Base-by-base conservation (phyloP, 306 rosid species). In the Chamaecrista fasciculata region DNA sequence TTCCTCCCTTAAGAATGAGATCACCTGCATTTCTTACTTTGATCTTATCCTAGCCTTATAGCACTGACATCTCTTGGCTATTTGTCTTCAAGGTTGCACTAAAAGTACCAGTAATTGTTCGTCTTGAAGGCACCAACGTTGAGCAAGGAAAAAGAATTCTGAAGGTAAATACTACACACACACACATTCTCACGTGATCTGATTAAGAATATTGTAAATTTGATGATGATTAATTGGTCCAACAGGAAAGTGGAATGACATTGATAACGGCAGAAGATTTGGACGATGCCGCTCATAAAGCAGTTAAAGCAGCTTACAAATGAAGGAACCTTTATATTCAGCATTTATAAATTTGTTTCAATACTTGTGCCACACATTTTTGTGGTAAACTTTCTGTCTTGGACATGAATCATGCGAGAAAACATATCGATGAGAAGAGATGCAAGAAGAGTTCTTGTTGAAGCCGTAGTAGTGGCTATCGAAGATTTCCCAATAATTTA, bases 111-210 rank as follows among this genome's bases (percentile, higher is more conserved):
- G 99, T 94, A 68, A 9, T 94, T 16, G 99, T 94, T 70, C 96
- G 99, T 63, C 99, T 94, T 33, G 99, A 94, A 81, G 99, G 99
- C 81, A 94, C 99, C 69, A 94, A 94, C 8, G 97, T 94, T 39
- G 99, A 91, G 67, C 86, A 91, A 76, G 99, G 99, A 67, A 94
- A 89, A 83, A 84, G 89, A 82, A 94, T 89, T 73, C 72, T 94
- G 74, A 94, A 94, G 98, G 92, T 82, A 77, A 72, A 20, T 65
- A 40, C 16, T 65, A 34, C 53, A 56, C 70, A 4, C 55, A 53
- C 31, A 46, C 55, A 8, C 66, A 4, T 52, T 23, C 9, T 23
- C 19, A 48, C 63, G 25, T n/a, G 6, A 58, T 46, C 25, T 9
- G 15, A 21, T 37, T 53, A 37, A 62, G 46, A 62, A 29, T 49